Conservation (phyloP, 192 early-diverging fungal genomes). For the Gigaspora rosea region DNA sequence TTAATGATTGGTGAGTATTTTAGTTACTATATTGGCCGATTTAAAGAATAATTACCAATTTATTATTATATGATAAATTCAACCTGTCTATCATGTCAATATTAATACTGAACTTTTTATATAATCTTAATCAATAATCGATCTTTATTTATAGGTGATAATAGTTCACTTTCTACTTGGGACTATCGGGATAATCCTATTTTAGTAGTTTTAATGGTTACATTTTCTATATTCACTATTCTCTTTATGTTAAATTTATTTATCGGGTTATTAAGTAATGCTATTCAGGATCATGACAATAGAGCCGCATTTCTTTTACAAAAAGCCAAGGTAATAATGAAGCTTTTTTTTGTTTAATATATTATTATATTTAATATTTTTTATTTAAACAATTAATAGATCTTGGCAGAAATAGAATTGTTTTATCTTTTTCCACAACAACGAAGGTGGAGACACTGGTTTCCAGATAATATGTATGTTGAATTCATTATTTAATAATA, state of each 20-base stretch:
- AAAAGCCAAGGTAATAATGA: neutral
- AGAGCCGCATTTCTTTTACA: neutral
- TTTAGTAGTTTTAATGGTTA: neutral
- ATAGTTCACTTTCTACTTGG: neutral
- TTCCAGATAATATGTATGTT: neutral
- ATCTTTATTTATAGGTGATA: neutral
- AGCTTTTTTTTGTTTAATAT: too few species aligned
- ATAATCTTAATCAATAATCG: too few species aligned
- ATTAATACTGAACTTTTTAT: neutral
- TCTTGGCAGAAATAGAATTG: conserved; percentile 1
- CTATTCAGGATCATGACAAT: neutral
- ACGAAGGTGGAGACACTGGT: neutral
- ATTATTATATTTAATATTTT: too few species aligned
- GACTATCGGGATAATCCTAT: neutral
- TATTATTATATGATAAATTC: too few species aligned
- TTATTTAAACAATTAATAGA: neutral
- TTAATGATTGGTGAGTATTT: neutral
- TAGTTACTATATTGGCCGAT: neutral
- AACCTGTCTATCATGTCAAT: too few species aligned
- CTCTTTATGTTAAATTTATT: neutral
- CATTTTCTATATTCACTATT: neutral
- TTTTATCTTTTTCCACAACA: neutral
- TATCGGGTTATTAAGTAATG: neutral
- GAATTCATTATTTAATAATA: neutral
- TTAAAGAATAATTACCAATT: neutral